Conservation (phyloP, 441 rosid genomes). For the Croton laevigatus region DNA sequence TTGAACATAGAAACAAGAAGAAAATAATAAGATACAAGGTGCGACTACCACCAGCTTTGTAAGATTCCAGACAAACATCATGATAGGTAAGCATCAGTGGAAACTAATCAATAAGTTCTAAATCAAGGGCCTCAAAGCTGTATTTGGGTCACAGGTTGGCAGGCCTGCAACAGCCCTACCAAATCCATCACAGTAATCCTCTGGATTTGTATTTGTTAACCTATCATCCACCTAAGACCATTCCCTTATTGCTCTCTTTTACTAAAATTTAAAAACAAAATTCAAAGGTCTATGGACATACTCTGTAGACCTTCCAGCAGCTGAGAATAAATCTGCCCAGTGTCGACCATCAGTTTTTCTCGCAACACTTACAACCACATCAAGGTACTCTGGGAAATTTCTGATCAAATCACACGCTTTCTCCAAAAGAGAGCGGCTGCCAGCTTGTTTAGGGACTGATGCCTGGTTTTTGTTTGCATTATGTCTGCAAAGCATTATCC, state of each 20-base stretch:
- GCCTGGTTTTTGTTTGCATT: constrained; percentile 62
- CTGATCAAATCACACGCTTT: constrained; percentile 90
- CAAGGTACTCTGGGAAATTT: constrained; percentile 84
- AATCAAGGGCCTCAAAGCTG: background rate
- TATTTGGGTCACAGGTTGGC: background rate
- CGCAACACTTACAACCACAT: constrained; percentile 98
- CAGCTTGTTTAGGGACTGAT: constrained; percentile 38
- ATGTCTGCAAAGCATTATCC: constrained; percentile 44
- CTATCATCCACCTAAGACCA: background rate
- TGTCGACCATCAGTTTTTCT: constrained; percentile 98
- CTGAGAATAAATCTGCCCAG: constrained; percentile 93
- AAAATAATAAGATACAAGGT: constrained; percentile 12
- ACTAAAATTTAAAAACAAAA: too few relatives aligned
- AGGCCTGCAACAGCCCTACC: background rate
- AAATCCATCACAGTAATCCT: background rate
- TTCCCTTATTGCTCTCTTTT: too few relatives aligned
- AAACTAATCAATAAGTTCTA: background rate
- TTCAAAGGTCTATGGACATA: constrained; percentile 34
- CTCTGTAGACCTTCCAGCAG: constrained; percentile 99
- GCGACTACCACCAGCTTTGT: constrained; percentile 2
- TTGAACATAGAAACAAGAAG: constrained; percentile 29
- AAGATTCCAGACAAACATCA: background rate
- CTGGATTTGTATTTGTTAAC: background rate
- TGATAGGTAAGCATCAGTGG: background rate
- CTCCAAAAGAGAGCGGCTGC: constrained; percentile 66